Evolutionary conservation across 768 basidiomycete species (phyloP), one percentile per base, ranked within the genome.

Genomic region (Boletus rubroflammeus): DNA sequence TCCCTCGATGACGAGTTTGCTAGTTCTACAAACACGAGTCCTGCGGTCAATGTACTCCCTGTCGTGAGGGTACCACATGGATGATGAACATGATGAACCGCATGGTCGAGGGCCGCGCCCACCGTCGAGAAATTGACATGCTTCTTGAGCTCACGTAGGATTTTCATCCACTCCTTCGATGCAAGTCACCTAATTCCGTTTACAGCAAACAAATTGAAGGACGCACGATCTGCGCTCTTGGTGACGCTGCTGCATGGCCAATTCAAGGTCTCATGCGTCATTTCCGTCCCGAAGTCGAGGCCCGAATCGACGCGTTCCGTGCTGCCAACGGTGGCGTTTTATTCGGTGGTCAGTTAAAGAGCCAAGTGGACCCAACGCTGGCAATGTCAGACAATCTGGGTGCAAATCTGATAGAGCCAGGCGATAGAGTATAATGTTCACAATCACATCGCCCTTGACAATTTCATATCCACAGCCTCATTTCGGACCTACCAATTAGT

Each of bases 1-100:
- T 35, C 45, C 38, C 32, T 55, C 17, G 53, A 46, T 51, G n/a
- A 62, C 58, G n/a, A 17, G 14, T 39, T 46, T 3, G 49, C 28
- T 57, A 90, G 81, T 98, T 98, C 77, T 98, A 98, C 79, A 96
- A 97, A 73, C 96, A 98, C 74, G 96, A 98, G 69, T 96, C 93
- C 1, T 98, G 95, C 63, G 95, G 96, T 14, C 96, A 98, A 69
- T 98, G 95, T 64, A 95, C 93, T 11, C 93, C 94, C 4, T 96
- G 93, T 70, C 76, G 92, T 58, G 90, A 94, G 66, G 93, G 94
- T 35, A 98, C 96, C 2, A 97, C 93, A 0, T 98, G 96, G 96
- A 93, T 99, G 90, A 92, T 89, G 84, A 96, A 98, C 74, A 98
- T 98, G 93, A 99, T 99, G 96, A 82, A 93, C 69, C 86, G 96